Evolutionary conservation across 2,329 filamentous ascomycete species (phyloP).

Genomic region (Apiospora hydei): DNA sequence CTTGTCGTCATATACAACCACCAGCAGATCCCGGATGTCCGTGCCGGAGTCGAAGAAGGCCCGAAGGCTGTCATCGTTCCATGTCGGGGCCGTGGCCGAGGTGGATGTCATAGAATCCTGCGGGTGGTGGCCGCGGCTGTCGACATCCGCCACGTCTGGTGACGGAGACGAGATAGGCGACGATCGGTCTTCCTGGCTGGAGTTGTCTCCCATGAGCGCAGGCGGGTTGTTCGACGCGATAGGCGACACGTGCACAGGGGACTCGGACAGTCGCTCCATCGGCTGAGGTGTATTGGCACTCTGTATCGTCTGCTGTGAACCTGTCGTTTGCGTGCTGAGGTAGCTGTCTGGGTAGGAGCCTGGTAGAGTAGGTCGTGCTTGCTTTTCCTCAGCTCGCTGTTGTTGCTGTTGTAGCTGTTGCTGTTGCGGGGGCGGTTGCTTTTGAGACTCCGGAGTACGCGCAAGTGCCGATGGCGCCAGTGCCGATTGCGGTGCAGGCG

Average conservation of each 20-base stretch:
- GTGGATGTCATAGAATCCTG: constrained; percentile 61
- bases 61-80: constrained; percentile 86
- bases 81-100: constrained; percentile 68
- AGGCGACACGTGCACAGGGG: constrained; percentile 71
- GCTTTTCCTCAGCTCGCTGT: constrained; percentile 36
- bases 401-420: constrained; percentile 30
- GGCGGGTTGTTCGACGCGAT: constrained; percentile 61
- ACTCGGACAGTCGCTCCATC: constrained; percentile 66
- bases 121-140: constrained; percentile 51
- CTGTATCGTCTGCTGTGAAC: constrained; percentile 44
- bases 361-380: constrained; percentile 44
- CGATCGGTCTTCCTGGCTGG: constrained; percentile 71
- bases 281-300: constrained; percentile 37
- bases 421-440: constrained; percentile 30
- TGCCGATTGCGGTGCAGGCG: constrained; percentile 23
- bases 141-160: constrained; percentile 63
- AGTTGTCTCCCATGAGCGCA: constrained; percentile 73
- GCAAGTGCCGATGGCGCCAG: constrained; percentile 21
- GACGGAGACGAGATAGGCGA: constrained; percentile 71
- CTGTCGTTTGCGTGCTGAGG: constrained; percentile 40
- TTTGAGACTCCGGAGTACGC: constrained; percentile 27
- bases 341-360: constrained; percentile 53
- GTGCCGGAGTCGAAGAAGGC: constrained; percentile 90
- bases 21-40: constrained; percentile 87
- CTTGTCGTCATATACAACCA: constrained; percentile 88